Conservation (phyloP, 768 basidiomycete species). For the Hypsizygus marmoreus region DNA sequence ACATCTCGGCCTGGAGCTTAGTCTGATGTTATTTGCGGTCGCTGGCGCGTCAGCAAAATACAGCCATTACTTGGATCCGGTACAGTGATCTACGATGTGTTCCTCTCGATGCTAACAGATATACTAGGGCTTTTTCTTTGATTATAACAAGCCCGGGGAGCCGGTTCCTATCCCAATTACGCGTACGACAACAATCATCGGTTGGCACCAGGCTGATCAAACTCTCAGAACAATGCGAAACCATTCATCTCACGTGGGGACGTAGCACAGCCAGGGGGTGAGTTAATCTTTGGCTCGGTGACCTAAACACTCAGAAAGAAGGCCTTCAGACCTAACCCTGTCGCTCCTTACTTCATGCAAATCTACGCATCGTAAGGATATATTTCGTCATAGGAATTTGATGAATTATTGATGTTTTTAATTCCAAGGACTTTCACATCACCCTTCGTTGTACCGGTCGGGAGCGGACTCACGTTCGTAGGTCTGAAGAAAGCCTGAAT, state of each 20-base stretch:
- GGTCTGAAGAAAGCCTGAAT: conserved; percentile 8
- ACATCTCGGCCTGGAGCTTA: background rate
- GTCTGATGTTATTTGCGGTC: background rate
- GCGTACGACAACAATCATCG: conserved; percentile 17
- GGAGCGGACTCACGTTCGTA: conserved; percentile 33
- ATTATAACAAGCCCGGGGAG: conserved; percentile 29
- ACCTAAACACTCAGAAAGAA: background rate
- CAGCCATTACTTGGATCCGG: conserved; percentile 25
- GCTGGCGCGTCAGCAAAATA: conserved; percentile 12
- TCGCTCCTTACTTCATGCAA: conserved; percentile 51
- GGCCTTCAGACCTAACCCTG: conserved; percentile 40
- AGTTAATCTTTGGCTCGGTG: background rate
- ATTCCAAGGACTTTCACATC: conserved; percentile 38
- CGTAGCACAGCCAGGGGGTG: conserved; percentile 31
- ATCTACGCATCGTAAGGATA: conserved; percentile 47
- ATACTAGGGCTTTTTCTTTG: conserved; percentile 38
- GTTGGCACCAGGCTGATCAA: background rate
- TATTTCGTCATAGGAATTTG: background rate
- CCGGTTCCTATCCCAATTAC: conserved; percentile 34
- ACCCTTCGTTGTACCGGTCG: conserved; percentile 45
- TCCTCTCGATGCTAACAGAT: background rate
- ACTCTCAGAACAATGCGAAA: conserved; percentile 37
- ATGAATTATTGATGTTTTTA: background rate
- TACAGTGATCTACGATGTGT: conserved; percentile 3
- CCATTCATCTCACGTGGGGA: conserved; percentile 37